These are phyloP conservation scores for Aaosphaeria pasadenensis DNA, from an alignment of 2,329 filamentous ascomycete species.

Conservation along the genomic window DNA sequence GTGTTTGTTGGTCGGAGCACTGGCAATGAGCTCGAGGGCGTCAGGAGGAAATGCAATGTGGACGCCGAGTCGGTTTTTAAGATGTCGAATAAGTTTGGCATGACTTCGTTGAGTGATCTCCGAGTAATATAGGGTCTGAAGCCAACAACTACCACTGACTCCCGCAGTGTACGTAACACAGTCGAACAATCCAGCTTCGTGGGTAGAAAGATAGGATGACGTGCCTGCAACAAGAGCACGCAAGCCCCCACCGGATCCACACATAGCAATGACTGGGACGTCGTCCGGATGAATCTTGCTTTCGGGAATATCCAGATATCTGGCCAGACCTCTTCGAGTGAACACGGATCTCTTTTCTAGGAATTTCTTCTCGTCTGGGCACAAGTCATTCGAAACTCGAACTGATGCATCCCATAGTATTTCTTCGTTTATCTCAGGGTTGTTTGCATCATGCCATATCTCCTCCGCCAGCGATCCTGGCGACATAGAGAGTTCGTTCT, in stretches of 20 bases:
- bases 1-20: constrained; percentile 89
- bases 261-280: constrained; percentile 89
- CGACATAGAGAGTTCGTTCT: constrained; percentile 81
- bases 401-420: constrained; percentile 79
- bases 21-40: constrained; percentile 76
- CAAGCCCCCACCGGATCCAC: constrained; percentile 87
- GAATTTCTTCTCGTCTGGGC: constrained; percentile 78
- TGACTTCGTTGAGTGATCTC: constrained; percentile 70
- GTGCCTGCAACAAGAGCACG: constrained; percentile 87
- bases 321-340: constrained; percentile 71
- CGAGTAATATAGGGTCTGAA: constrained; percentile 83
- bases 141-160: constrained; percentile 94
- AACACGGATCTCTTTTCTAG: constrained; percentile 65
- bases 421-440: constrained; percentile 80
- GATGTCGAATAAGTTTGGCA: constrained; percentile 70
- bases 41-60: constrained; percentile 92
- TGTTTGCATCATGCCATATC: constrained; percentile 88
- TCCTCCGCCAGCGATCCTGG: constrained; percentile 87
- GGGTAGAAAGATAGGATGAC: constrained; percentile 78
- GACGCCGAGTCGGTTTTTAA: constrained; percentile 79
- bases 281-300: constrained; percentile 87
- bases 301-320: constrained; percentile 75
- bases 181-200: constrained; percentile 86
- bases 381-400: constrained; percentile 76
- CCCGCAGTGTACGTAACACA: constrained; percentile 94